Base-by-base conservation (phyloP, 306 rosid species). In the Vigna reflexopilosa region DNA sequence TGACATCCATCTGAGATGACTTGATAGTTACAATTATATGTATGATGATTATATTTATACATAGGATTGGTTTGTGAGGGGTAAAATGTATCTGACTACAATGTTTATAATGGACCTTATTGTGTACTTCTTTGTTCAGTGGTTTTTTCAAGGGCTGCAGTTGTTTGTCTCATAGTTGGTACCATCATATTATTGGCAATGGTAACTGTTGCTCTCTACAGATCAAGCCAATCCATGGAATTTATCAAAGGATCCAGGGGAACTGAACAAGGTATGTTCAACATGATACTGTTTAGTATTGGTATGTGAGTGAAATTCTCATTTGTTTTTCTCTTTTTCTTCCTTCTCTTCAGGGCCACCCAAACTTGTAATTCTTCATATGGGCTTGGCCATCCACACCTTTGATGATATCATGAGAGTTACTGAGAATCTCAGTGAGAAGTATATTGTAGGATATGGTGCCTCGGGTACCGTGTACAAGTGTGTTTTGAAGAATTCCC, bases 331-430 rank as follows among this genome's bases (percentile, higher is more conserved):
- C 12, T 5, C 30, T 42, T 17, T 42, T 66, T 30, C 71, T 66
- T 66, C 51, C 8, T 19, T 65, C 34, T 67, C 36, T 67, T 44
- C 72, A 67, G 72, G 72, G 17, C 72, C 72, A 5, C 72, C 72
- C 19, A 42, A 67, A 34, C 72, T 67, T 67, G 72, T 67, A 20
- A 42, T 67, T 67, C 72, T 67, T 67, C 72, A 67, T 42, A 67
- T 67, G 72, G 72, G 72, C 34, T 16, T 67, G 34, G 72, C 72
- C 17, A 67, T 67, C 52, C 72, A 67, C 9, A 67, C 72, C 54
- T 19, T 67, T 42, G 72, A 67, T 67, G 72, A 67, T 44, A 67
- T 67, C 12, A 67, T 67, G 72, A 42, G 36, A 67, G 72, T 67
- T 20, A 67, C 72, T 44, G 72, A 67, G 36, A 67, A 67, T 67